A percentile compares a stretch with the other conserved stretches of the same genome.
These are phyloP conservation scores for Neoboletus magnificus DNA, from an alignment of 768 basidiomycete genomes.

Conservation along the genomic window DNA sequence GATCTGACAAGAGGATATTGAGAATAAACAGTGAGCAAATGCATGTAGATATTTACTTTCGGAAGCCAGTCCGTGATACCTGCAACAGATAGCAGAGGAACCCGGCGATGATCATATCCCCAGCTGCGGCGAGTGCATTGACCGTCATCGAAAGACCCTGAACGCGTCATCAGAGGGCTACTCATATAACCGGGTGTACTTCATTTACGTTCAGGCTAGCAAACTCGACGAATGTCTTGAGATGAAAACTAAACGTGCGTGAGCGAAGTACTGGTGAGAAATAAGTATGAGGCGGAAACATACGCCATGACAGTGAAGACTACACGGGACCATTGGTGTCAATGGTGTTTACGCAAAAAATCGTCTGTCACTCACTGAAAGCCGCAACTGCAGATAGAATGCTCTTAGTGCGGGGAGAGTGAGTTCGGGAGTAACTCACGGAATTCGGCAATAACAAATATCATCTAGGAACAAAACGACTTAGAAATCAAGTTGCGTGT, in stretches of 20 bases:
- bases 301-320: too few species aligned
- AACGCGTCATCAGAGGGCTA: background rate
- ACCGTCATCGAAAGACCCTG: slow-evolving; percentile 45
- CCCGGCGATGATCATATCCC: slow-evolving; percentile 48
- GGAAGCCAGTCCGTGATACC: background rate
- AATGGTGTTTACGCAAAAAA: too few species aligned
- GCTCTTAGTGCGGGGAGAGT: too few species aligned
- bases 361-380: too few species aligned
- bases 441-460: slow-evolving; percentile 42
- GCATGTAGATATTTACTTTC: background rate
- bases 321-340: too few species aligned
- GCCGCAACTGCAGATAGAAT: too few species aligned
- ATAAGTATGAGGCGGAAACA: too few species aligned
- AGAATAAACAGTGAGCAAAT: background rate
- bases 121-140: slow-evolving; percentile 46
- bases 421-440: slow-evolving; percentile 4
- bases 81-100: background rate
- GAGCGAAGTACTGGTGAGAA: too few species aligned
- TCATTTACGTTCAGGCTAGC: too few species aligned
- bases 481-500: background rate
- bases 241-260: too few species aligned
- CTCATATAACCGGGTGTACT: background rate
- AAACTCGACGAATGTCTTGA: too few species aligned
- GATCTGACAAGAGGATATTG: slow-evolving; percentile 25
- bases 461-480: slow-evolving; percentile 1